A percentile compares a stretch with the other conserved stretches of the same genome.
Conservation (phyloP, 2,329 filamentous ascomycete species). For the Byssothecium circinans region DNA sequence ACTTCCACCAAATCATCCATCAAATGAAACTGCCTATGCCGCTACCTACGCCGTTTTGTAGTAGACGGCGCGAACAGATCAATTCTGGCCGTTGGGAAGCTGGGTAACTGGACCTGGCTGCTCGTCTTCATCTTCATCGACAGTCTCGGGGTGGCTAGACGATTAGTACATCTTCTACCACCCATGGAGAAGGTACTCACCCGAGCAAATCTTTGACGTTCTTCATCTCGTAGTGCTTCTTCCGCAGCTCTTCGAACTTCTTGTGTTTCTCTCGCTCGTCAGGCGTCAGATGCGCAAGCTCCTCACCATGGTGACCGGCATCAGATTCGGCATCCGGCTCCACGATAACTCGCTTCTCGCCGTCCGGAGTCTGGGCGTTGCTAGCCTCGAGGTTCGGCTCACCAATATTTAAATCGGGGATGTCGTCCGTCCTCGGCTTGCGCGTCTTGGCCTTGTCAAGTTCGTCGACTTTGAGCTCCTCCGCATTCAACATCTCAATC, state of each 20-base stretch:
- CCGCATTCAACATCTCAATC: conserved; percentile 64
- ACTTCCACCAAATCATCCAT: neutral
- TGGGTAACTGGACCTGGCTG: conserved; percentile 10
- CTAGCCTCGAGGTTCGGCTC: conserved; percentile 71
- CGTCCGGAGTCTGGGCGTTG: conserved; percentile 45
- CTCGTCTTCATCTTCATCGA: conserved; percentile 28
- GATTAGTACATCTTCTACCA: conserved; percentile 6
- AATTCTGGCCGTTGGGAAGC: conserved; percentile 26
- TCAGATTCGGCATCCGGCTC: conserved; percentile 52
- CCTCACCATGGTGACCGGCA: conserved; percentile 59
- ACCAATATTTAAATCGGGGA: conserved; percentile 87
- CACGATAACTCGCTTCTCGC: conserved; percentile 81
- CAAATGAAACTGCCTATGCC: neutral
- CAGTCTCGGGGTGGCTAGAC: conserved; percentile 24
- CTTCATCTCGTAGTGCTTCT: conserved; percentile 99
- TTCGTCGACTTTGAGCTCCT: conserved; percentile 70
- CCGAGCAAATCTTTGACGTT: conserved; percentile 87
- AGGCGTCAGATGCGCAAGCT: conserved; percentile 54
- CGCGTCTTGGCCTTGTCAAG: conserved; percentile 52
- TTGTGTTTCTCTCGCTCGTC: conserved; percentile 90
- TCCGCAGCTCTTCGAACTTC: conserved; percentile 86
- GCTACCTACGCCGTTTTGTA: neutral
- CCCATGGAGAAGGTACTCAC: conserved; percentile 43
- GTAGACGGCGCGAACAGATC: neutral
- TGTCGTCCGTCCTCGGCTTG: conserved; percentile 67